Evolutionary conservation across 257 asterid species (phyloP).

Genomic region (Craterostigma plantagineum): DNA sequence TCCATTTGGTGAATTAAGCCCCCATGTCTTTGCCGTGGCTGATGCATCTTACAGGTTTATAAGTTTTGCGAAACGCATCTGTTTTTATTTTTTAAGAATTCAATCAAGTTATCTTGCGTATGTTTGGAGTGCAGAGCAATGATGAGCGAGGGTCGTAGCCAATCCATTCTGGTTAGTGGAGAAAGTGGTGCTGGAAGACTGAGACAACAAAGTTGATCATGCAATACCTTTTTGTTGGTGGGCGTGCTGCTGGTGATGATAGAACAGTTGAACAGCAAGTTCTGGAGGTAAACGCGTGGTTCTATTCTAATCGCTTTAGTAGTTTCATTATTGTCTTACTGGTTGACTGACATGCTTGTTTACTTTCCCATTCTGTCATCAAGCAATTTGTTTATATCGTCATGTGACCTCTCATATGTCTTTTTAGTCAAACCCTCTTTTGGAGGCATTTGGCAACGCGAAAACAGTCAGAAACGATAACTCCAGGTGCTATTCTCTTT

Average conservation of each 20-base stretch:
- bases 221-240: slow-evolving; percentile 97
- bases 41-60: slow-evolving; percentile 94
- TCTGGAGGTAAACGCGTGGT: slow-evolving; percentile 43
- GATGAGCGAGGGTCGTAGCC: slow-evolving; percentile 78
- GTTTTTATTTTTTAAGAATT: no score
- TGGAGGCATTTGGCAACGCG: slow-evolving; percentile 99
- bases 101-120: slow-evolving; percentile 11
- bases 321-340: no score
- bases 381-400: no score
- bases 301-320: no score
- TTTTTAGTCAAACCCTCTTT: slow-evolving; percentile 82
- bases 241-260: slow-evolving; percentile 70
- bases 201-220: slow-evolving; percentile 95
- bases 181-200: slow-evolving; percentile 99
- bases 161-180: slow-evolving; percentile 94
- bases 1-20: slow-evolving; percentile 98
- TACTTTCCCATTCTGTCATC: no score
- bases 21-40: slow-evolving; percentile 98
- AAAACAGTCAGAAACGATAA: slow-evolving; percentile 92
- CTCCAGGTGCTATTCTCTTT: slow-evolving; percentile 57
- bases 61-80: neutral
- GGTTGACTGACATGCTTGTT: no score
- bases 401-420: slow-evolving; percentile 7
- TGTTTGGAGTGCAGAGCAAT: slow-evolving; percentile 49
- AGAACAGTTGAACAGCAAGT: slow-evolving; percentile 97